Evolutionary conservation across 352 stramenopile species (phyloP).

Genomic region (Globisporangium polare): DNA sequence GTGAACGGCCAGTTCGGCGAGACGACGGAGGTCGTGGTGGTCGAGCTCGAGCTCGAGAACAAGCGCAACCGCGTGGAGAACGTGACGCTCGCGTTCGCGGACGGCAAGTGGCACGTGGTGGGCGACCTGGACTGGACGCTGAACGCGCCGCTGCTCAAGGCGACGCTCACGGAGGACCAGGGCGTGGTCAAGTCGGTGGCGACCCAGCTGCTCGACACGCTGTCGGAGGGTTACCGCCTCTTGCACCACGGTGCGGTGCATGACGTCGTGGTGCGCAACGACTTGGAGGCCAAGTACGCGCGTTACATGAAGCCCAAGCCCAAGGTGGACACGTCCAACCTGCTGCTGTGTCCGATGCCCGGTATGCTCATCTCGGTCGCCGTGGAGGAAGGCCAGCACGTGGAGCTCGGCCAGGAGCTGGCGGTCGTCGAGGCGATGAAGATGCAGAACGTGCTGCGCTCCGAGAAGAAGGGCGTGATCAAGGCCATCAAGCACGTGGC

Average conservation of each 20-base stretch:
- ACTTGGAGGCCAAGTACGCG: conserved; percentile 81
- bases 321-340: conserved; percentile 87
- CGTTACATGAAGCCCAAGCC: conserved; percentile 90
- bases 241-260: conserved; percentile 87
- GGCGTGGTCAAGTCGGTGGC: conserved; percentile 17
- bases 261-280: conserved; percentile 87
- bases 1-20: conserved; percentile 56
- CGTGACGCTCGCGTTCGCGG: conserved; percentile 30
- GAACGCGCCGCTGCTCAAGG: conserved; percentile 57
- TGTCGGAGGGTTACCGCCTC: conserved; percentile 73
- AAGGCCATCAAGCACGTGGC: conserved; percentile 71
- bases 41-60: conserved; percentile 48
- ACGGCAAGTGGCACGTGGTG: conserved; percentile 51
- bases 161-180: conserved; percentile 35
- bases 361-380: conserved; percentile 87
- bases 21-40: conserved; percentile 31
- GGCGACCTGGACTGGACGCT: conserved; percentile 53
- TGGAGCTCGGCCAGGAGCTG: conserved; percentile 92
- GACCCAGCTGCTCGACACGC: conserved; percentile 60
- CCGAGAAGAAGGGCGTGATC: conserved; percentile 87
- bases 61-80: conserved; percentile 26
- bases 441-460: conserved; percentile 97
- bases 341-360: conserved; percentile 95
- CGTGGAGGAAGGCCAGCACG: conserved; percentile 86
- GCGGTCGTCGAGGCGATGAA: conserved; percentile 98